Conservation (phyloP, 2,329 filamentous ascomycete species). For the Fusarium fujikuroi region DNA sequence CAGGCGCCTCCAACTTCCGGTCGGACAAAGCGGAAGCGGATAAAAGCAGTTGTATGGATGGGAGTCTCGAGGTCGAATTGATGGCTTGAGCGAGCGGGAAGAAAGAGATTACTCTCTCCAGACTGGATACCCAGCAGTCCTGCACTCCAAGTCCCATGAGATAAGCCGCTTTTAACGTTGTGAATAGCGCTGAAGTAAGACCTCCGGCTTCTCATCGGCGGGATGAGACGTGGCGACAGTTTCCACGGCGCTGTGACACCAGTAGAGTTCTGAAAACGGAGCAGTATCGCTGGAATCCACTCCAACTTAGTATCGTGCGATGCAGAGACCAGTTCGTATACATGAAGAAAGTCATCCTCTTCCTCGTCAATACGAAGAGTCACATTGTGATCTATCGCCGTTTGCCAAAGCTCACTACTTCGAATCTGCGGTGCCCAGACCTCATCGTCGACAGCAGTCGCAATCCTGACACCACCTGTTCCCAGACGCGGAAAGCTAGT, state of each 20-base stretch:
- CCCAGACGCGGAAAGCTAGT: background rate
- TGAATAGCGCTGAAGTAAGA: background rate
- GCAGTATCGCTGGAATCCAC: background rate
- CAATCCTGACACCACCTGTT: background rate
- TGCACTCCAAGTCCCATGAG: background rate
- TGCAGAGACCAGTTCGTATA: background rate
- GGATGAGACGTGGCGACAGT: background rate
- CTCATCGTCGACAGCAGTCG: fast-evolving
- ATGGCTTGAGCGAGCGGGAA: background rate
- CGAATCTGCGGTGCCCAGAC: background rate
- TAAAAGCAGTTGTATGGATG: background rate
- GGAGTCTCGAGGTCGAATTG: background rate
- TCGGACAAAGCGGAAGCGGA: background rate
- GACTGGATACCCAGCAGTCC: background rate
- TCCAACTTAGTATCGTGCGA: fast-evolving
- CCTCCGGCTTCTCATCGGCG: background rate
- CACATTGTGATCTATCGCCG: background rate
- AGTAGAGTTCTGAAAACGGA: background rate
- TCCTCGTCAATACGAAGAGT: background rate
- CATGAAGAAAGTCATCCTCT: constrained; percentile 4
- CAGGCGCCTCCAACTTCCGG: background rate
- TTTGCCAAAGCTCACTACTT: background rate
- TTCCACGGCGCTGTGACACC: background rate
- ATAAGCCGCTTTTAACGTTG: background rate
- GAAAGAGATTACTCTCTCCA: fast-evolving